Base-by-base conservation (phyloP, 1,284 basidiomycete species). In the Ustilago tritici region DNA sequence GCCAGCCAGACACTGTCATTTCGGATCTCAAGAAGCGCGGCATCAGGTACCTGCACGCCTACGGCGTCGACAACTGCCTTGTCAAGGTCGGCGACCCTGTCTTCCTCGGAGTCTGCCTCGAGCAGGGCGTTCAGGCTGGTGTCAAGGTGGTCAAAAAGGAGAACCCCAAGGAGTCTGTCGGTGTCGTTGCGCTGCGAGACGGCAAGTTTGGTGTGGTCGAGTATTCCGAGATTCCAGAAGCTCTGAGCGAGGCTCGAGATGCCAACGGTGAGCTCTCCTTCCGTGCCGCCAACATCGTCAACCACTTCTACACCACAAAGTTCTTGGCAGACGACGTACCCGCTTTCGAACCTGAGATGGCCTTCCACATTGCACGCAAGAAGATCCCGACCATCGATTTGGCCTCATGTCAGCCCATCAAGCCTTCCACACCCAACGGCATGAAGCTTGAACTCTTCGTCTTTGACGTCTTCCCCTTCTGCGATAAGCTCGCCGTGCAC, bases 391-490 rank as follows among this genome's bases (percentile, higher is more conserved):
- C 92, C 79, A 88, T 96, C 76, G 83, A 83, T 47, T 78, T 82
- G 8, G 31, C 57, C 10, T 83, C 93, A 56, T 86, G 89, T 55
- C 82, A 88, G 60, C 55, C 85, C 3, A 87, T 95, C 86, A 96
- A 95, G 86, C 95, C 96, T 6, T 87, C 87, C 65, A 91, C 91
- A 84, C 93, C 95, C n/a, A 99, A 99, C 87, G 97, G 97, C 66
- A 97, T 99, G 93, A 99, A 99, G 88, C 91, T 99, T 78, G 97
- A 99, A 88, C 89, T 98, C 87, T 99, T 99, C 88, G 93, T 99
- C 58, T 99, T 99, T 84, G 96, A 99, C 88, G 97, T 99, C 56
- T 98, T 99, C 89, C 96, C 97, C 7, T 95, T 92, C 88, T 93
- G 94, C 53, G 68, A 72, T 55, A 58, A 75, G 35, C 93, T 99